Evolutionary conservation across 2,329 filamentous ascomycete species (phyloP).

Genomic region (Mycosphaerella sp.): DNA sequence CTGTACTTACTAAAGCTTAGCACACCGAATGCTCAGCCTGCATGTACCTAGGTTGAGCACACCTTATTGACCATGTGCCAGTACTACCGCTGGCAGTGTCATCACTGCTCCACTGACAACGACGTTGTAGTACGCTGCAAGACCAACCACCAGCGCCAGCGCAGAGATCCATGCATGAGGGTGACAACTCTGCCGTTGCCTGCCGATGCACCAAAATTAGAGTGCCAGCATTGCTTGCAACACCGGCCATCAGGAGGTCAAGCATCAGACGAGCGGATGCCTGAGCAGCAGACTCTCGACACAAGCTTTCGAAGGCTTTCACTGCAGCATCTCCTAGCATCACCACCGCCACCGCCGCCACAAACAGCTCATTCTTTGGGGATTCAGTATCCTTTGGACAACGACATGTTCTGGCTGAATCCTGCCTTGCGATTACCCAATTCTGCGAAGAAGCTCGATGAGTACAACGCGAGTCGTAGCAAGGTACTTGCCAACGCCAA

Average conservation of each 20-base stretch:
- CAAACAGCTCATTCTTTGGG: neutral
- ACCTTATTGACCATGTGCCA: constrained; percentile 9
- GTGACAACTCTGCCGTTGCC: constrained; percentile 11
- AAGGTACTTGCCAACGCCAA: constrained; percentile 1
- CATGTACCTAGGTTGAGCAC: too few relatives aligned
- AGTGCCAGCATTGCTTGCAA: constrained; percentile 13
- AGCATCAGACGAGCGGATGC: neutral
- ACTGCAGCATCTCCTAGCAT: neutral
- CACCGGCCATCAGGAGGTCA: neutral
- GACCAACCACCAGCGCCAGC: constrained; percentile 3
- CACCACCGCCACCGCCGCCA: neutral
- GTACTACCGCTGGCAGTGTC: constrained; percentile 13
- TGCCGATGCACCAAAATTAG: constrained; percentile 11
- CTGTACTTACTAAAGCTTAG: constrained; percentile 2
- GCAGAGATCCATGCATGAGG: constrained; percentile 8
- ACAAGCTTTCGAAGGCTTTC: constrained; percentile 1
- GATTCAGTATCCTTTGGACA: constrained; percentile 4
- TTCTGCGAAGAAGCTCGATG: constrained; percentile 2
- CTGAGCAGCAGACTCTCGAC: neutral
- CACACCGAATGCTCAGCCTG: neutral
- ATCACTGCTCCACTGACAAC: constrained; percentile 7
- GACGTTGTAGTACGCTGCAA: constrained; percentile 14
- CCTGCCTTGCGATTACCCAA: constrained; percentile 7
- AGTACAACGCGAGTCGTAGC: constrained; percentile 7
- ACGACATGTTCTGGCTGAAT: constrained; percentile 10